A percentile compares a stretch with the other conserved stretches of the same genome.
Evolutionary conservation across 495 filamentous ascomycete genomes (phyloP).

Genomic region (Collariella sp.): DNA sequence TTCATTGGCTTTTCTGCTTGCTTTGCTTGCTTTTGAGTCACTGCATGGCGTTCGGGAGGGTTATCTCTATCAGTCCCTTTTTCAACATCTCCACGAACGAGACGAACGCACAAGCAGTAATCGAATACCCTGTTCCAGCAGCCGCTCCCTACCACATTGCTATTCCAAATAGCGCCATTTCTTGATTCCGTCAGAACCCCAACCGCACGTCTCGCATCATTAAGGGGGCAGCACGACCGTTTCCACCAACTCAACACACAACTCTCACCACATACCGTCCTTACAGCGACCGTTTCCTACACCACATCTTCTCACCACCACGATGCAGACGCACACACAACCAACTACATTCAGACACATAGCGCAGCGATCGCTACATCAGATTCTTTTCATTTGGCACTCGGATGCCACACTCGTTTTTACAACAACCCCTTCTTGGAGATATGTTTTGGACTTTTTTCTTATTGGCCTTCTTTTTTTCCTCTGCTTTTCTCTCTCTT

Average conservation of each 20-base stretch:
- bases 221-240: too few relatives aligned
- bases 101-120: not conserved
- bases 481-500: not conserved
- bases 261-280: too few relatives aligned
- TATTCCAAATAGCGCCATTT: not conserved
- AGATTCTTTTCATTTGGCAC: not conserved
- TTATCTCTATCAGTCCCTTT: not conserved
- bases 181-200: too few relatives aligned
- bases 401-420: not conserved
- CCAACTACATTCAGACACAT: too few relatives aligned
- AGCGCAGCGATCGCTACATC: not conserved
- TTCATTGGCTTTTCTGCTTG: not conserved
- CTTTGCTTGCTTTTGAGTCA: not conserved
- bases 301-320: too few relatives aligned
- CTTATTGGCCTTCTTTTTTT: not conserved
- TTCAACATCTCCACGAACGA: not conserved
- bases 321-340: too few relatives aligned
- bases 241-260: too few relatives aligned
- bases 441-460: not conserved
- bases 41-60: conserved; percentile 5
- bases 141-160: not conserved
- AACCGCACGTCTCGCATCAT: too few relatives aligned
- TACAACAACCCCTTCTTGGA: not conserved
- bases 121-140: not conserved
- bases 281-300: too few relatives aligned